Percentiles rank a stretch among this genome's conserved stretches.
These are phyloP conservation scores for Abrus pulchellus DNA, from an alignment of 306 rosid species.

Conservation along the genomic window DNA sequence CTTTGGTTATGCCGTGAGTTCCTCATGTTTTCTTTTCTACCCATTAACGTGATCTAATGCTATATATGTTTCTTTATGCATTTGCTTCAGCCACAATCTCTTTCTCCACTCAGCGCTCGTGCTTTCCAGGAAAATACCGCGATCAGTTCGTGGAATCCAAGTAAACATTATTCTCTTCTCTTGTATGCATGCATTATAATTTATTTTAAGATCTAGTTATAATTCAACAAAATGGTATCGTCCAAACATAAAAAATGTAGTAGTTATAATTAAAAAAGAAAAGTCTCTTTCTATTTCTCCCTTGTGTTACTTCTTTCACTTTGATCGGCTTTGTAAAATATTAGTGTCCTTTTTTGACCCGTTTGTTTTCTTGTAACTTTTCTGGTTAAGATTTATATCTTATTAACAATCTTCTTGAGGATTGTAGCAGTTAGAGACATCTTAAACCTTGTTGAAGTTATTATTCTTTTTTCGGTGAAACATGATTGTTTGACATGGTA, in stretches of 20 bases:
- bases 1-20: conserved; percentile 97
- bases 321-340: no score
- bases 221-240: no score
- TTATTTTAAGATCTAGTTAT: neutral
- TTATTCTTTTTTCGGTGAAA: no score
- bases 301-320: no score
- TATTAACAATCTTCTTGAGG: no score
- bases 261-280: no score
- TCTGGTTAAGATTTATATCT: no score
- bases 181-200: conserved; percentile 2
- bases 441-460: neutral
- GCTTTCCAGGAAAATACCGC: conserved; percentile 86
- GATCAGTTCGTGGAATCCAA: conserved; percentile 75
- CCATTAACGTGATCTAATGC: conserved; percentile 2
- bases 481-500: neutral
- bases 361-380: no score
- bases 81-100: conserved; percentile 77
- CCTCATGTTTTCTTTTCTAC: conserved; percentile 9
- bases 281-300: no score
- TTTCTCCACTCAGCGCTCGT: conserved; percentile 94
- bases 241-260: no score
- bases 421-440: neutral
- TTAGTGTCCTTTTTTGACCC: no score
- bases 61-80: conserved; percentile 36
- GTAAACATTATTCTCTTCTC: conserved; percentile 52